Conservation (phyloP, 352 stramenopile species). For the Globisporangium splendens region DNA sequence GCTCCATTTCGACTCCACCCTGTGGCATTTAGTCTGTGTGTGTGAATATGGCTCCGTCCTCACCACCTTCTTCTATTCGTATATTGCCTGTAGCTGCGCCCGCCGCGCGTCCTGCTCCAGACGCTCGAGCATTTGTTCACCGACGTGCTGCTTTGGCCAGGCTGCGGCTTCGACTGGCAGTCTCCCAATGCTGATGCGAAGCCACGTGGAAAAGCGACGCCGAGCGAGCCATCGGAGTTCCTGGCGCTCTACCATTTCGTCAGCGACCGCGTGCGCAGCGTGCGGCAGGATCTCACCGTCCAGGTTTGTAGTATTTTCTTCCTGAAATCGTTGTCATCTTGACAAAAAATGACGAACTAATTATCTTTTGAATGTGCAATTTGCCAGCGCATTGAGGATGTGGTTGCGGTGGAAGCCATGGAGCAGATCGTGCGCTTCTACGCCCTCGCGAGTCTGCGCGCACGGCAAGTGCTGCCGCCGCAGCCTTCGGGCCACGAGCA, state of each 20-base stretch:
- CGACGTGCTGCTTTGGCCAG: conserved; percentile 26
- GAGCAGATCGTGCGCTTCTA: conserved; percentile 57
- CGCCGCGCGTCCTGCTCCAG: conserved; percentile 28
- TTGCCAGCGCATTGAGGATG: conserved; percentile 32
- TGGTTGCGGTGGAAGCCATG: conserved; percentile 32
- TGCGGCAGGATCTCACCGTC: conserved; percentile 70
- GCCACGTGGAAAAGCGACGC: not conserved
- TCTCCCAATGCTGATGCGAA: not conserved
- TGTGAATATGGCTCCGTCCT: not conserved
- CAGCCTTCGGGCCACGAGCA: conserved; percentile 13
- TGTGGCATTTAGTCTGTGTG: too few species aligned
- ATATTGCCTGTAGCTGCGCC: conserved; percentile 23
- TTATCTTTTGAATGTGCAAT: not conserved
- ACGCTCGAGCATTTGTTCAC: conserved; percentile 46
- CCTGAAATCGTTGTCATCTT: too few species aligned
- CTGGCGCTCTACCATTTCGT: conserved; percentile 69
- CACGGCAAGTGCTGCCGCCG: conserved; percentile 28
- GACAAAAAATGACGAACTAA: too few species aligned
- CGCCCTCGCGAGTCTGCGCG: conserved; percentile 37
- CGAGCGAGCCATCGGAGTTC: conserved; percentile 24
- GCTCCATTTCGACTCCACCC: not conserved
- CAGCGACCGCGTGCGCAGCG: conserved; percentile 60
- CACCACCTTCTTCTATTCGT: not conserved
- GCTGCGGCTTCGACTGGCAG: conserved; percentile 30
- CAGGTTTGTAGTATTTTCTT: conserved; percentile 28